Evolutionary conservation across 2,329 filamentous ascomycete genomes (phyloP), one percentile per base, ranked within the genome.

Genomic region (Bipolaris gigantea): DNA sequence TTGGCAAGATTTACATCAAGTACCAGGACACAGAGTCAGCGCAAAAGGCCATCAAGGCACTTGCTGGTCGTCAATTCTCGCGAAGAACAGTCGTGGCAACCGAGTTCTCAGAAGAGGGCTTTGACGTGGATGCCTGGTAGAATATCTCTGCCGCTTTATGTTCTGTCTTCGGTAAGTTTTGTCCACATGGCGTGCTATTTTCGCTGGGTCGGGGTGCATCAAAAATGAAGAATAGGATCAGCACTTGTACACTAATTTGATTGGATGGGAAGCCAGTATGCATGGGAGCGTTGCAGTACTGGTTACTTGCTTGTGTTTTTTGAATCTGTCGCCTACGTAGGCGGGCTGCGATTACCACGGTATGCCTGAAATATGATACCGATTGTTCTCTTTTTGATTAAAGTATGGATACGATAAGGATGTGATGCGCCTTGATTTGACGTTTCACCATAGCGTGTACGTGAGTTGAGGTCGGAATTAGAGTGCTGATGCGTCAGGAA

Each of bases 1-100:
- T 99, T 19, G 94, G 94, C 72, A 99, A 97, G 82, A 97, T 99
- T 64, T 99, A 88, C 73, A 88, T 99, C 79, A 97, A 97, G 74
- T 99, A 91, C 70, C 90, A 94, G 61, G 84, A 81, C 3, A 79
- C 84, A 2, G 90, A 92, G 46, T 85, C 87, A 8, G 90, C 93
- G 18, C 88, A 89, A 59, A 92, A 90, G 69, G 95, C 94, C 7
- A 80, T 99, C 52, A 87, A 88, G 67, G 88, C 91, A n/a, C 80
- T 99, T 65, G 94, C 95, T 27, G 94, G 94, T 42, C 85, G 95
- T 61, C 97, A 97, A 74, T 99, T 99, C 73, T 90, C 92, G 0
- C 91, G 97, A 77, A 85, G 95, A 65, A 99, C 94, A 3, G 95
- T 99, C 25, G 92, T 99, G 11, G 92, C 90, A 2, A 97, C 94